Percentiles rank a stretch among this genome's conserved stretches.
These are phyloP conservation scores for Penicillium polonicum DNA, from an alignment of 2,329 filamentous ascomycete species.

Conservation along the genomic window DNA sequence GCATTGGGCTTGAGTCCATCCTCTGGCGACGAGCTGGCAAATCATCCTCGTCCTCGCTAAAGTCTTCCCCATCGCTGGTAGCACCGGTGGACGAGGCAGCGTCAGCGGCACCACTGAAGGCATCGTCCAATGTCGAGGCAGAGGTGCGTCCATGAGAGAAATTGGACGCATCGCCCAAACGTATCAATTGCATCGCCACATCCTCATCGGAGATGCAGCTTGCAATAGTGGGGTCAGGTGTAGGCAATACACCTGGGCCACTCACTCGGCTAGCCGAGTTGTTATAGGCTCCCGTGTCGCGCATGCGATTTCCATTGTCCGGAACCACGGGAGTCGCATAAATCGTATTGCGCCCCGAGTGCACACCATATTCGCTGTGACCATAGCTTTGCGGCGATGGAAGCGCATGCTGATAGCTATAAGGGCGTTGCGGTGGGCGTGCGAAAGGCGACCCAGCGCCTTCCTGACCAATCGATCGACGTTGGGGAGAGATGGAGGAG, in stretches of 20 bases:
- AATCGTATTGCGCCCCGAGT: slow-evolving; percentile 40
- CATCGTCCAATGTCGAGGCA: slow-evolving; percentile 89
- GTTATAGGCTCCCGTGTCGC: slow-evolving; percentile 52
- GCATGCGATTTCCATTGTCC: slow-evolving; percentile 63
- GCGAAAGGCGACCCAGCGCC: slow-evolving; percentile 68
- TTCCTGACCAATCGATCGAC: slow-evolving; percentile 72
- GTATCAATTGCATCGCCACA: slow-evolving; percentile 94
- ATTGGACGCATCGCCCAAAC: slow-evolving; percentile 89
- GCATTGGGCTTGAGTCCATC: slow-evolving; percentile 42
- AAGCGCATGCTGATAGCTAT: slow-evolving; percentile 71
- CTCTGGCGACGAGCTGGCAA: slow-evolving; percentile 47
- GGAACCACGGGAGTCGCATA: slow-evolving; percentile 62
- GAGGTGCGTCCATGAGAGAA: slow-evolving; percentile 91
- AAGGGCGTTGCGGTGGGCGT: slow-evolving; percentile 73
- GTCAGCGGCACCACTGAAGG: slow-evolving; percentile 86
- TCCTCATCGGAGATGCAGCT: slow-evolving; percentile 98
- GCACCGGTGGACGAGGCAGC: slow-evolving; percentile 79
- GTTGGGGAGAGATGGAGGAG: slow-evolving; percentile 90
- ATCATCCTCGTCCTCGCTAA: slow-evolving; percentile 62
- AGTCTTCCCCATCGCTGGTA: slow-evolving; percentile 70
- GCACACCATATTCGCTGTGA: slow-evolving; percentile 47
- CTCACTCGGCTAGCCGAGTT: slow-evolving; percentile 40
- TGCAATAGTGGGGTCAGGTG: slow-evolving; percentile 93
- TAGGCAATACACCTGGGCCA: slow-evolving; percentile 70
- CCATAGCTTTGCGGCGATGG: slow-evolving; percentile 81